Percentiles rank a stretch among this genome's conserved stretches.
Conservation (phyloP, 371 early-diverging fungal genomes). For the Mucor velutinosus region DNA sequence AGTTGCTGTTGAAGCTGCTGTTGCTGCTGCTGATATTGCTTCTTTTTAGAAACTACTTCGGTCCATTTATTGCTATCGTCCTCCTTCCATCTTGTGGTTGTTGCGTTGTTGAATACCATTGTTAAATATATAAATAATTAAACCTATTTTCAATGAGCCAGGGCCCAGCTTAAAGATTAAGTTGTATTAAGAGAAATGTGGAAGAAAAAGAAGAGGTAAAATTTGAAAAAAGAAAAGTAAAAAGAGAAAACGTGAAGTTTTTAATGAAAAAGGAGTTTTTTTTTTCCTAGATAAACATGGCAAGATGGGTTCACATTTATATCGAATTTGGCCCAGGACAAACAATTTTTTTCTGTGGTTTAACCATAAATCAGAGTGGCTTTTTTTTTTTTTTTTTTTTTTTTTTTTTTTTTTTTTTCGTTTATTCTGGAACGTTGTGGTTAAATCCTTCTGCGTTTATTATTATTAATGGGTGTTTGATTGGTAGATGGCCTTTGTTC, state of each 20-base stretch:
- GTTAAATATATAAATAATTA: neutral
- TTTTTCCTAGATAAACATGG: neutral
- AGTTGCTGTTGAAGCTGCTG: conserved; percentile 2
- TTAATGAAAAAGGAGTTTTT: conserved; percentile 6
- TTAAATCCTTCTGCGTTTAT: conserved; percentile 1
- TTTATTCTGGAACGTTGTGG: conserved; percentile 1
- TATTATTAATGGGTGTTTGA: neutral
- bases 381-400: neutral
- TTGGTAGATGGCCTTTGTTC: neutral
- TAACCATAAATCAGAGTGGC: neutral
- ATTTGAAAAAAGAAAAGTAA: conserved; percentile 7
- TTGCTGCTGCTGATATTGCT: conserved; percentile 6
- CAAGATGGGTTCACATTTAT: neutral
- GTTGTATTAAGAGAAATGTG: neutral
- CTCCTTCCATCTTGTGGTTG: neutral
- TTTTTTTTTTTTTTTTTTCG: neutral
- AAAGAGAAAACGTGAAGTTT: neutral
- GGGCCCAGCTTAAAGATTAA: neutral
- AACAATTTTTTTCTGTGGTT: neutral
- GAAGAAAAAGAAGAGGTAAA: neutral
- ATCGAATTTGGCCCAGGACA: neutral
- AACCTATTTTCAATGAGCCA: conserved; percentile 3
- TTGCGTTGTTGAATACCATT: neutral
- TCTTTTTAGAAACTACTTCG: conserved; percentile 19
- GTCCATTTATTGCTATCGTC: conserved; percentile 9